Evolutionary conservation across 208 protist species (phyloP).

Genomic region (Crithidia mellificae): DNA sequence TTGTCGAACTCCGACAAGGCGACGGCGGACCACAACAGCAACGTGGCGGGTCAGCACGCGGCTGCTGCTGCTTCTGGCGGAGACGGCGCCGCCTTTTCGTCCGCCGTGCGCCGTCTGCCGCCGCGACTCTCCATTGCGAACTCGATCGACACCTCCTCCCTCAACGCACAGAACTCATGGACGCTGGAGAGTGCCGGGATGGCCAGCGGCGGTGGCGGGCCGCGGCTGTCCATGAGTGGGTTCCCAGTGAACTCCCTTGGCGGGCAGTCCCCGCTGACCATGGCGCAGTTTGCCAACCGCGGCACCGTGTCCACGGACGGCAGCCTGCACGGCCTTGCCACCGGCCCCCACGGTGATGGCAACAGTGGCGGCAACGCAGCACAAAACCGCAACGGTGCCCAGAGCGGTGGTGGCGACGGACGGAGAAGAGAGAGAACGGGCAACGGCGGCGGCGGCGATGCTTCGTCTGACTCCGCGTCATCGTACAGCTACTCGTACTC

Average conservation of each 20-base stretch:
- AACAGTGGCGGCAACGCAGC: too few relatives aligned
- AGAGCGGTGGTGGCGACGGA: too few relatives aligned
- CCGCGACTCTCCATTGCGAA: conserved; percentile 5
- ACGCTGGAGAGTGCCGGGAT: conserved; percentile 13
- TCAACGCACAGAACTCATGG: neutral
- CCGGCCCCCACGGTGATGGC: too few relatives aligned
- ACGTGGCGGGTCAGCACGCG: too few relatives aligned
- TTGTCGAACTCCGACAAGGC: too few relatives aligned
- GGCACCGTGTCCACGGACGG: conserved; percentile 4
- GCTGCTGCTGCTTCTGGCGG: neutral
- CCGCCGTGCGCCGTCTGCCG: neutral
- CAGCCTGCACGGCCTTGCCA: neutral
- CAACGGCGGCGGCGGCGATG: neutral
- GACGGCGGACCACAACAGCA: neutral
- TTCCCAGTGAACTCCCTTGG: neutral
- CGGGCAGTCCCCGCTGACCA: conserved; percentile 9
- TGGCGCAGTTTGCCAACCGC: conserved; percentile 23
- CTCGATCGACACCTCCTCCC: conserved; percentile 4
- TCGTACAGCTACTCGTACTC: conserved; percentile 17
- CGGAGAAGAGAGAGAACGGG: too few relatives aligned
- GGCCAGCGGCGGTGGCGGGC: neutral
- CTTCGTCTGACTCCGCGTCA: neutral
- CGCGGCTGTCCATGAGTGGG: conserved; percentile 12
- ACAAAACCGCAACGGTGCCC: too few relatives aligned
- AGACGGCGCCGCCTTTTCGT: neutral